phyloP scores from a whole-genome alignment of 1,284 basidiomycete species.

The Thelephora terrestris region DNA sequence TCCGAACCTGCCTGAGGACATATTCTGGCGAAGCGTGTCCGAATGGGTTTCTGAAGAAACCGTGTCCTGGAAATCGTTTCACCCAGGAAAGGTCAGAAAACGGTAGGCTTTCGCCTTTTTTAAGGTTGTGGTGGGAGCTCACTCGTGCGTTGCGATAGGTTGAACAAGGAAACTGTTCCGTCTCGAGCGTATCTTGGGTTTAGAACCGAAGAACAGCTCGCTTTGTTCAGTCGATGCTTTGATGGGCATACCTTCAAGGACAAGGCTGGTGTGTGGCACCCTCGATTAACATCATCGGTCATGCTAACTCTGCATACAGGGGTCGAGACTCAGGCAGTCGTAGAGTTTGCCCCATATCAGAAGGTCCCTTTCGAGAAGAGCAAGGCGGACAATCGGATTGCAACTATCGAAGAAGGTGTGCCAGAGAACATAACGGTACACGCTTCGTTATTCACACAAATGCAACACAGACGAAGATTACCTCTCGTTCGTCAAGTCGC shows the following conservation, averaged over 20 bases:
- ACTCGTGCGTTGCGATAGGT: constrained; percentile 24
- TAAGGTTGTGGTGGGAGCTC: not conserved
- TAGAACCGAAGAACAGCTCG: constrained; percentile 61
- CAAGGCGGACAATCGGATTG: constrained; percentile 60
- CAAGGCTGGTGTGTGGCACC: constrained; percentile 66
- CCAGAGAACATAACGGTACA: not conserved
- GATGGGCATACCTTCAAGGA: constrained; percentile 91
- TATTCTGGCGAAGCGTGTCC: constrained; percentile 90
- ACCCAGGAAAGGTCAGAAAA: constrained; percentile 62
- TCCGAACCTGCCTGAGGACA: constrained; percentile 81
- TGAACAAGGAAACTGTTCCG: constrained; percentile 72
- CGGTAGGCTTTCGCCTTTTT: constrained; percentile 32
- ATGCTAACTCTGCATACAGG: constrained; percentile 36
- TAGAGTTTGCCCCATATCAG: constrained; percentile 92
- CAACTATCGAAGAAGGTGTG: constrained; percentile 70
- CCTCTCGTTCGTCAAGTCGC: constrained; percentile 67
- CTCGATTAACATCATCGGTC: not conserved
- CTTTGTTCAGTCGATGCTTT: constrained; percentile 75
- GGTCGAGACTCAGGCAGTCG: constrained; percentile 77
- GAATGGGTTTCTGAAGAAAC: constrained; percentile 77
- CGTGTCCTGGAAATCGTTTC: constrained; percentile 56
- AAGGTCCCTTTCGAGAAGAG: constrained; percentile 70
- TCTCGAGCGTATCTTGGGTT: constrained; percentile 93
- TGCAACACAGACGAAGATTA: constrained; percentile 29
- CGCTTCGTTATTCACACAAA: not conserved